Evolutionary conservation across 129 eudicot genomes (phyloP).

Genomic region (Apium graveolens): DNA sequence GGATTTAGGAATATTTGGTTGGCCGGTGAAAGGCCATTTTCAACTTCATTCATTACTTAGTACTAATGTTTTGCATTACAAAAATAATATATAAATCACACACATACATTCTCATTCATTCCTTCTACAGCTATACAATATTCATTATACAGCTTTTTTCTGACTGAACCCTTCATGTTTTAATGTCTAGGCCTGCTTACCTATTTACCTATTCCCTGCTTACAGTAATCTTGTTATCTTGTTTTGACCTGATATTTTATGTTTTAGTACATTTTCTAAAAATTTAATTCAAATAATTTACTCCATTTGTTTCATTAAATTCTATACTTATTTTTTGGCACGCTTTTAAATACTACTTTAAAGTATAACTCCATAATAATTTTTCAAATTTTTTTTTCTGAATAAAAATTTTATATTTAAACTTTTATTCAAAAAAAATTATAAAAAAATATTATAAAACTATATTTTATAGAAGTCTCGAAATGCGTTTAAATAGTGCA

Average conservation of each 20-base stretch:
- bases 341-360: too few species aligned
- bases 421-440: too few species aligned
- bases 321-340: too few species aligned
- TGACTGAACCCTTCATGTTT: background rate
- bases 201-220: background rate
- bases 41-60: background rate
- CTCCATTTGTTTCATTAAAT: too few species aligned
- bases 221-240: background rate
- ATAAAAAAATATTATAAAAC: too few species aligned
- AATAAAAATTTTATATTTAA: too few species aligned
- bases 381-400: too few species aligned
- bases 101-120: slow-evolving; percentile 5
- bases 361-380: too few species aligned
- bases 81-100: background rate
- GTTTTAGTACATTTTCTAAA: too few species aligned
- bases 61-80: background rate
- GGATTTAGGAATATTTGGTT: slow-evolving; percentile 7
- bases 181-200: slow-evolving; percentile 4
- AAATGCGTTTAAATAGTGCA: too few species aligned
- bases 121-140: background rate
- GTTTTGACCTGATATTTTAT: background rate
- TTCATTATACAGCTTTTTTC: background rate
- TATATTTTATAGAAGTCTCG: too few species aligned
- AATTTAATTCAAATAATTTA: too few species aligned
- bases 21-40: slow-evolving; percentile 9